Evolutionary conservation across 768 basidiomycete genomes (phyloP).

Genomic region (Galerina sulciceps): DNA sequence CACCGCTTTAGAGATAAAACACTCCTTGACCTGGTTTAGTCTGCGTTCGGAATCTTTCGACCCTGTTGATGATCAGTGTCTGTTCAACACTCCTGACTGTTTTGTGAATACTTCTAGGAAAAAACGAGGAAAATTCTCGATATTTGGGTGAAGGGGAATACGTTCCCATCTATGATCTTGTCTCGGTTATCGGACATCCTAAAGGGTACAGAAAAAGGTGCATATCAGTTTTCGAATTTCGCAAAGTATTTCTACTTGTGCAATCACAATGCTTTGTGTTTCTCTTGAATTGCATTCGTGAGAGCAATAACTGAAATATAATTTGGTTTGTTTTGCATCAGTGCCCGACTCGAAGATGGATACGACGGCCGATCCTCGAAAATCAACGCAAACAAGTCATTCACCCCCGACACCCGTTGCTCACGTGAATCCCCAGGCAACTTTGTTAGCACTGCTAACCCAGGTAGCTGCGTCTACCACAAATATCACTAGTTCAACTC

Average conservation of each 20-base stretch:
- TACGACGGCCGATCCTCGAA: conserved; percentile 31
- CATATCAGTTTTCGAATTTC: conserved; percentile 75
- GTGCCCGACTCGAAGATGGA: conserved; percentile 43
- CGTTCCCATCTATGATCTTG: conserved; percentile 82
- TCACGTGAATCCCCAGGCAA: conserved; percentile 56
- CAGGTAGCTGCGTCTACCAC: conserved; percentile 55
- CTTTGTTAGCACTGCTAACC: conserved; percentile 70
- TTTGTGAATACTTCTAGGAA: conserved; percentile 71
- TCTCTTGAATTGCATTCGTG: conserved; percentile 47
- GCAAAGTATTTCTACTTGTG: conserved; percentile 79
- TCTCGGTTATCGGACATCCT: conserved; percentile 73
- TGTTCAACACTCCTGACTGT: conserved; percentile 40
- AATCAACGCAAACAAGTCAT: conserved; percentile 27
- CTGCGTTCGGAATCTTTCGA: background rate
- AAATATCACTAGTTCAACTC: conserved; percentile 23
- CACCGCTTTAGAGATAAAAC: background rate
- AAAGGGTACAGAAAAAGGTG: conserved; percentile 83
- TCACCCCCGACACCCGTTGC: conserved; percentile 18
- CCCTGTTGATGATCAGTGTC: background rate
- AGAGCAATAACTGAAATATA: conserved; percentile 71
- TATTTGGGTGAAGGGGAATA: conserved; percentile 92
- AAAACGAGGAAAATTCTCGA: conserved; percentile 97
- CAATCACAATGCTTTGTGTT: conserved; percentile 61
- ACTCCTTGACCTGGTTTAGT: background rate
- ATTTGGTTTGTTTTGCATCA: conserved; percentile 63